Conservation (phyloP, 352 stramenopile genomes). For the Phytophthora melonis region DNA sequence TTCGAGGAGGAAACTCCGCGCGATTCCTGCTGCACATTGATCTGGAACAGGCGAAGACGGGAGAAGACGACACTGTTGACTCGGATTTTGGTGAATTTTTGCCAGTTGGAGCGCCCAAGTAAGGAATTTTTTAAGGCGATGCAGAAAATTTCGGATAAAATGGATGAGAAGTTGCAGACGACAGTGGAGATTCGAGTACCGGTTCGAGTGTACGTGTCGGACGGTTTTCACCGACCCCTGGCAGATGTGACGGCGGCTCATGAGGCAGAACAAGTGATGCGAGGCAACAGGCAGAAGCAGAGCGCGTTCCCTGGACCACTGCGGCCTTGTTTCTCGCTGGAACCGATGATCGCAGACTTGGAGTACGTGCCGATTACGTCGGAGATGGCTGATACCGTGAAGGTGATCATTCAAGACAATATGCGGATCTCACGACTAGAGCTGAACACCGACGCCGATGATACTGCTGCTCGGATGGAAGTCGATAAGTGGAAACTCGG, state of each 20-base stretch:
- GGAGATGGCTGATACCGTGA: neutral
- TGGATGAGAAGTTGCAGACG: neutral
- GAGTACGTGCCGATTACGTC: neutral
- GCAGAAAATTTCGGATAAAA: neutral
- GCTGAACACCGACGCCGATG: neutral
- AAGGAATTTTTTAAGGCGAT: neutral
- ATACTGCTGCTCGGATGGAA: neutral
- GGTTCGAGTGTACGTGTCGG: neutral
- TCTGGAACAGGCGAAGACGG: neutral
- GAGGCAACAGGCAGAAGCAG: too few species aligned
- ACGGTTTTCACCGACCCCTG: neutral
- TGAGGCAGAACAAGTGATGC: neutral
- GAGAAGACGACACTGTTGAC: neutral
- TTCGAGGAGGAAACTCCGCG: neutral
- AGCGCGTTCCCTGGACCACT: neutral
- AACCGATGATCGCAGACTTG: neutral
- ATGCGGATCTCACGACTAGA: neutral
- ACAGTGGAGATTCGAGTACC: neutral
- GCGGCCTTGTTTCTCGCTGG: neutral
- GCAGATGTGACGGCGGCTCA: neutral
- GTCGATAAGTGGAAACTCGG: neutral
- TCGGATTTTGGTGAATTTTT: neutral
- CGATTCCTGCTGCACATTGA: neutral
- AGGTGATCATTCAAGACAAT: neutral
- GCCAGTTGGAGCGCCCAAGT: neutral